A percentile compares a stretch with the other conserved stretches of the same genome.
phyloP scores from a whole-genome alignment of 352 stramenopile genomes.

The Phytophthora litchii region DNA sequence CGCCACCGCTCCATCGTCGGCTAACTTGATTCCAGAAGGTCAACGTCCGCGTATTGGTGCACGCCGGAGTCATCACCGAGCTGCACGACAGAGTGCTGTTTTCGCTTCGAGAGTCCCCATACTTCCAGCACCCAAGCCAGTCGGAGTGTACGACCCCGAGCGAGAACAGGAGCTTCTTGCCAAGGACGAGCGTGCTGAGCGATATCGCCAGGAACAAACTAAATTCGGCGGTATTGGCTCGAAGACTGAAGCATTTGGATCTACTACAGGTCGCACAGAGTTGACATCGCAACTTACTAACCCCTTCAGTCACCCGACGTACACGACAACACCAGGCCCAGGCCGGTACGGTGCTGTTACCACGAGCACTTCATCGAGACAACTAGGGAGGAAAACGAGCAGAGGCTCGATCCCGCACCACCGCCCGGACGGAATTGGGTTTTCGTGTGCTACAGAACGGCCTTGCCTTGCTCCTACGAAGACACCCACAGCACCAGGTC shows the following conservation, averaged over 20 bases:
- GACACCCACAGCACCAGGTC: slow-evolving; percentile 43
- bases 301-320: slow-evolving; percentile 63
- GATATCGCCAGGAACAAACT: slow-evolving; percentile 35
- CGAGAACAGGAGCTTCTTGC: slow-evolving; percentile 63
- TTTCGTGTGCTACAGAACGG: slow-evolving; percentile 70
- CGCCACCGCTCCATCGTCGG: slow-evolving; percentile 3
- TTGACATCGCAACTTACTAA: slow-evolving; percentile 62
- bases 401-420: slow-evolving; percentile 27
- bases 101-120: slow-evolving; percentile 83
- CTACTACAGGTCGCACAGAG: slow-evolving; percentile 58
- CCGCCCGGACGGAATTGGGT: slow-evolving; percentile 59
- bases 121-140: slow-evolving; percentile 48
- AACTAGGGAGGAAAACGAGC: slow-evolving; percentile 20
- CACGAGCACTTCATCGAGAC: slow-evolving; percentile 9
- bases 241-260: slow-evolving; percentile 76
- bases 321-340: slow-evolving; percentile 60
- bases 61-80: slow-evolving; percentile 28
- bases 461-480: slow-evolving; percentile 59
- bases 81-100: slow-evolving; percentile 57
- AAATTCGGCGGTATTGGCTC: slow-evolving; percentile 22
- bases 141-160: slow-evolving; percentile 56
- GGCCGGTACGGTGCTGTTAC: slow-evolving; percentile 47
- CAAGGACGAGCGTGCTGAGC: slow-evolving; percentile 53
- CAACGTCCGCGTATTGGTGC: slow-evolving; percentile 32
- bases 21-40: slow-evolving; percentile 13